These are phyloP conservation scores for Cairneyella variabilis DNA, from an alignment of 495 filamentous ascomycete species.

Conservation along the genomic window DNA sequence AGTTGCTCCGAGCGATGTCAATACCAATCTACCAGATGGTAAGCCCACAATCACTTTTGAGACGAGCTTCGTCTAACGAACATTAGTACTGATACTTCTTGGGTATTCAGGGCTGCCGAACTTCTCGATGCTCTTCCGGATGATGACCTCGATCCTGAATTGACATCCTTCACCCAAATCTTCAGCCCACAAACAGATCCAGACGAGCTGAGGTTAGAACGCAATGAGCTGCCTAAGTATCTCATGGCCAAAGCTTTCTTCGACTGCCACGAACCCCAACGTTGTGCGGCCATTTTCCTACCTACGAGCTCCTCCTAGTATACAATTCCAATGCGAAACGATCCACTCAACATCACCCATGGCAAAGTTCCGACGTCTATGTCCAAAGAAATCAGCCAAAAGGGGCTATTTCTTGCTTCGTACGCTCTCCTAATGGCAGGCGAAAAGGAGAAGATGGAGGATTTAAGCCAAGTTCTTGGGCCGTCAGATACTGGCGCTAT, in stretches of 20 bases:
- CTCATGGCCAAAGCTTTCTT: constrained; percentile 93
- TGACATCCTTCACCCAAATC: not conserved
- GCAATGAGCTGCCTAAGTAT: constrained; percentile 74
- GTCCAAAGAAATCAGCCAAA: constrained; percentile 67
- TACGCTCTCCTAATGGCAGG: constrained; percentile 92
- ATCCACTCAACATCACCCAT: constrained; percentile 37
- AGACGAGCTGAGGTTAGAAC: constrained; percentile 71
- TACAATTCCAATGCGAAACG: constrained; percentile 51
- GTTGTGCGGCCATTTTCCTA: constrained; percentile 86
- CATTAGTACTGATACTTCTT: constrained; percentile 7
- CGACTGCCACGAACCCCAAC: constrained; percentile 92
- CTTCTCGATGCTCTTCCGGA: constrained; percentile 75
- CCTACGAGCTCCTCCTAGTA: constrained; percentile 63
- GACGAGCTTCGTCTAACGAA: constrained; percentile 5
- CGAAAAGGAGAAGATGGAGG: constrained; percentile 94
- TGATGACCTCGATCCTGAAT: constrained; percentile 32
- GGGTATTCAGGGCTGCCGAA: constrained; percentile 78
- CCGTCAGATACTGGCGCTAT: constrained; percentile 85
- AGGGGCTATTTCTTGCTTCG: constrained; percentile 84
- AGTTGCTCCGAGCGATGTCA: constrained; percentile 93
- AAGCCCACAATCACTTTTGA: constrained; percentile 15
- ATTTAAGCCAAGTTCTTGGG: constrained; percentile 94
- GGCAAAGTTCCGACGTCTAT: constrained; percentile 35
- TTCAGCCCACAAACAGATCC: constrained; percentile 36
- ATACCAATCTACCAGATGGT: constrained; percentile 98